These are phyloP conservation scores for Penicillium hesseltinei DNA, from an alignment of 2,329 filamentous ascomycete species.

Conservation along the genomic window DNA sequence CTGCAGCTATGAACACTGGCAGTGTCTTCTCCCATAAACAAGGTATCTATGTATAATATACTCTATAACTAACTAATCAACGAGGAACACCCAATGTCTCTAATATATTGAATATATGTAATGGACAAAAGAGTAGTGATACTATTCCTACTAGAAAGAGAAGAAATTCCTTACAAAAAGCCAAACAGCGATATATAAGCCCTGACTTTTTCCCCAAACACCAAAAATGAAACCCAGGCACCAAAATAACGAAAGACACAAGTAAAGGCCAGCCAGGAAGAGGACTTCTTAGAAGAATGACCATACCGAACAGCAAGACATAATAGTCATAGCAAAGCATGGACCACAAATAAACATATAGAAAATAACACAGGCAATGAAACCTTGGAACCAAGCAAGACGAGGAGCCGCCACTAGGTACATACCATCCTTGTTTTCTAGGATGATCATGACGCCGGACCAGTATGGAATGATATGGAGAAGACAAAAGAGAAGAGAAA, in stretches of 20 bases:
- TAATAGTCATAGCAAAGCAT: slow-evolving; percentile 6
- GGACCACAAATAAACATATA: neutral
- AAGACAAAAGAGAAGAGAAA: slow-evolving; percentile 2
- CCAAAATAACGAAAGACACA: slow-evolving; percentile 1
- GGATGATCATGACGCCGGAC: slow-evolving; percentile 20
- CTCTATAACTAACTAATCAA: neutral
- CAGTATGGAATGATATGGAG: slow-evolving; percentile 13
- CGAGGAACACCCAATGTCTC: neutral
- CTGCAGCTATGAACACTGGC: neutral
- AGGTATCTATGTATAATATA: neutral
- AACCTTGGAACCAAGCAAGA: slow-evolving; percentile 1
- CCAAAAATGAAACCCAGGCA: neutral
- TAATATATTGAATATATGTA: neutral
- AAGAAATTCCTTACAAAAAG: slow-evolving; percentile 6
- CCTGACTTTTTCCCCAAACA: slow-evolving; percentile 14
- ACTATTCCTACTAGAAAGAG: slow-evolving; percentile 6
- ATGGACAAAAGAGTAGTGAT: slow-evolving; percentile 10
- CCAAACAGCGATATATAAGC: slow-evolving; percentile 7
- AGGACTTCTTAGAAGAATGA: slow-evolving; percentile 1
- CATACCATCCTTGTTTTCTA: slow-evolving; percentile 8
- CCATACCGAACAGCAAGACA: neutral
- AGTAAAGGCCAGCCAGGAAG: neutral
- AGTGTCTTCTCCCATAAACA: neutral
- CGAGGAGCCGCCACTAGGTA: neutral
- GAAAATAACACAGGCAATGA: neutral